Evolutionary conservation across 805 yeast species (phyloP).

Genomic region (Zygoascus biomembranicola): DNA sequence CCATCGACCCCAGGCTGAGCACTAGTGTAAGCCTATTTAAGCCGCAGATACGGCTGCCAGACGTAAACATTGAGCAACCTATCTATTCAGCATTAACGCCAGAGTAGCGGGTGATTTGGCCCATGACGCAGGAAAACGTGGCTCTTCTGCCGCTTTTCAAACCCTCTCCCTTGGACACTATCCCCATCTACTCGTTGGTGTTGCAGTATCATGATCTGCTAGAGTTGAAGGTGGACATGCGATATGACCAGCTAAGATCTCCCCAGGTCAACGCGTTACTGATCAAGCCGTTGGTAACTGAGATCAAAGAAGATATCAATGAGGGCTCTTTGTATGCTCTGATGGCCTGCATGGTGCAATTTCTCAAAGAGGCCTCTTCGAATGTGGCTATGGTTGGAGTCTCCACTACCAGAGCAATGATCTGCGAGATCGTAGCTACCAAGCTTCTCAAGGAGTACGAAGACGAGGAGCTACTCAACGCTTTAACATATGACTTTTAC

Average conservation of each 20-base stretch:
- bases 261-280: slow-evolving; percentile 43
- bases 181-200: slow-evolving; percentile 29
- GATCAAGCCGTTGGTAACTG: slow-evolving; percentile 39
- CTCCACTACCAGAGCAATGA: slow-evolving; percentile 37
- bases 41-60: too few relatives aligned
- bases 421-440: slow-evolving; percentile 47
- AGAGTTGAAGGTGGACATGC: slow-evolving; percentile 36
- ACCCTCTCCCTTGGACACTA: slow-evolving; percentile 24
- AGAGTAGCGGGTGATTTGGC: not conserved
- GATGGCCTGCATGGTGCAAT: slow-evolving; percentile 30
- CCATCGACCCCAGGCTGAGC: too few relatives aligned
- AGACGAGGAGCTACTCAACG: slow-evolving; percentile 36
- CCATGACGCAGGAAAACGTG: slow-evolving; percentile 8
- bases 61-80: not conserved
- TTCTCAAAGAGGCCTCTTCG: slow-evolving; percentile 27
- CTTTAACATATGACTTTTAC: slow-evolving; percentile 37
- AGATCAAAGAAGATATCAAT: slow-evolving; percentile 23
- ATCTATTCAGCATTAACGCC: not conserved
- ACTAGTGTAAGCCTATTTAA: too few relatives aligned
- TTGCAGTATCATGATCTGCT: slow-evolving; percentile 36
- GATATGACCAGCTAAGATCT: slow-evolving; percentile 42
- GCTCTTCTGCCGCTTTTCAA: slow-evolving; percentile 15
- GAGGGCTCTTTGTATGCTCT: slow-evolving; percentile 34
- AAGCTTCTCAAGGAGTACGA: slow-evolving; percentile 40
- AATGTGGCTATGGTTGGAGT: slow-evolving; percentile 29